Evolutionary conservation across 768 basidiomycete species (phyloP), one percentile per base, ranked within the genome.

Genomic region (Cyathus striatus): DNA sequence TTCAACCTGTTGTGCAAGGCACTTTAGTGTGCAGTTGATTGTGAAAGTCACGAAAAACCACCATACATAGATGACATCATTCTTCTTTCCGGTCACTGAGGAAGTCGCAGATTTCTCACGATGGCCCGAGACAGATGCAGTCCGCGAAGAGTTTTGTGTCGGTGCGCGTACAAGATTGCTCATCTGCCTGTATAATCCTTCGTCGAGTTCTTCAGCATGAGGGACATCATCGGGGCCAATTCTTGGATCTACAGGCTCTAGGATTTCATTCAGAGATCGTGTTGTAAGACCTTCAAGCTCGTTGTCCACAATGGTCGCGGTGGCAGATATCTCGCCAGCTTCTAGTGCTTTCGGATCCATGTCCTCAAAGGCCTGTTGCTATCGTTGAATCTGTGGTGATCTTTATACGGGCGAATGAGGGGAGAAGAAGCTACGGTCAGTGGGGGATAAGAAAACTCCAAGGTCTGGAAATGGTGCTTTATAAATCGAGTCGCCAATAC

Each of bases 241-340:
- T 32, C 67, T 59, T 9, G 68, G 65, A 51, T 74, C 72, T 37
- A 70, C 58, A 5, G 62, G 54, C 40, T 71, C 62, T 18, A 52
- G 44, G 25, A 62, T 50, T 17, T 62, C 55, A 26, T 60, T 53
- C 30, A 64, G 38, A 6, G 60, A 49, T 43, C 58, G 64, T 6
- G 55, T 38, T 3, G 56, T 54, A 1, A 64, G 49, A 5, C 54
- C 58, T 23, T 63, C 53, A 40, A 32, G 30, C 12, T 32, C 30
- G 30, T 12, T 12, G 30, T 44, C 43, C n/a, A 49, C 41, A n/a
- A 54, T 23, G 10, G 54, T 58, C 16, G 49, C 46, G 10, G 56
- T 51, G 20, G 51, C 39, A 20, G 57, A 59, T 26, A 42, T 23
- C 23, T 40, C 39, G 14, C 17, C 13, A 14, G 9, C 14, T 21